A percentile compares a stretch with the other conserved stretches of the same genome.
Evolutionary conservation across 2,329 filamentous ascomycete genomes (phyloP).

Genomic region (Xylariomycetidae sp.): DNA sequence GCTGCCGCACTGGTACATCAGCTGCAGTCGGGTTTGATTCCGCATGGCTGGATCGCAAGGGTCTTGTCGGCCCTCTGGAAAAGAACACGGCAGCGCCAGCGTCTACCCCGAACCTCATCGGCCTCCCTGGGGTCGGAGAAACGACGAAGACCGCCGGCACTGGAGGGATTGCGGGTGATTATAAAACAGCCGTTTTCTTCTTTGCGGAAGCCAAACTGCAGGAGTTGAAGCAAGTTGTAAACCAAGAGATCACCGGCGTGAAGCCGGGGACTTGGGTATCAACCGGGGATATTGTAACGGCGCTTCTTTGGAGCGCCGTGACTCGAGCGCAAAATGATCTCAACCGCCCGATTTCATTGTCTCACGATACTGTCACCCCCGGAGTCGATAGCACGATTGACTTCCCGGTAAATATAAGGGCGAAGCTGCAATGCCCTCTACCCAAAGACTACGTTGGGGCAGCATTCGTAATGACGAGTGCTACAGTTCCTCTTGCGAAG

Average conservation of each 20-base stretch:
- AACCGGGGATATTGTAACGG: slow-evolving; percentile 21
- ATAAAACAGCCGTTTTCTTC: slow-evolving; percentile 19
- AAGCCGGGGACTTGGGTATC: slow-evolving; percentile 20
- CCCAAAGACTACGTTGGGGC: slow-evolving; percentile 22
- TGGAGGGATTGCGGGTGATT: slow-evolving; percentile 4
- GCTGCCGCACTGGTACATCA: slow-evolving; percentile 16
- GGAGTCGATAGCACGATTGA: slow-evolving; percentile 15
- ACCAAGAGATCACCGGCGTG: slow-evolving; percentile 7
- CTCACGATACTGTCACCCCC: not conserved
- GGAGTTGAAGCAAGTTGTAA: slow-evolving; percentile 15
- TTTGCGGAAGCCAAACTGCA: slow-evolving; percentile 15
- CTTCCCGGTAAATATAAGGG: slow-evolving; percentile 25
- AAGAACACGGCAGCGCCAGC: not conserved
- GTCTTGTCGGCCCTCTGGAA: slow-evolving; percentile 3
- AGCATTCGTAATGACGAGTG: slow-evolving; percentile 21
- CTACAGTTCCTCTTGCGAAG: slow-evolving; percentile 8
- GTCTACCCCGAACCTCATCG: slow-evolving; percentile 17
- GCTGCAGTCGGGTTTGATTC: slow-evolving; percentile 10
- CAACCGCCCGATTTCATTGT: not conserved
- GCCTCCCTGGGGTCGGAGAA: slow-evolving; percentile 8
- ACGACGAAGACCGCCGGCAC: not conserved
- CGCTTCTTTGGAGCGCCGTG: slow-evolving; percentile 23
- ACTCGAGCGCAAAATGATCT: slow-evolving; percentile 13
- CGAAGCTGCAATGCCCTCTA: slow-evolving; percentile 13
- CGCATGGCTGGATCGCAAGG: slow-evolving; percentile 16